Conservation (phyloP, 2,329 filamentous ascomycete species). For the Plectosphaerella cucumerina region DNA sequence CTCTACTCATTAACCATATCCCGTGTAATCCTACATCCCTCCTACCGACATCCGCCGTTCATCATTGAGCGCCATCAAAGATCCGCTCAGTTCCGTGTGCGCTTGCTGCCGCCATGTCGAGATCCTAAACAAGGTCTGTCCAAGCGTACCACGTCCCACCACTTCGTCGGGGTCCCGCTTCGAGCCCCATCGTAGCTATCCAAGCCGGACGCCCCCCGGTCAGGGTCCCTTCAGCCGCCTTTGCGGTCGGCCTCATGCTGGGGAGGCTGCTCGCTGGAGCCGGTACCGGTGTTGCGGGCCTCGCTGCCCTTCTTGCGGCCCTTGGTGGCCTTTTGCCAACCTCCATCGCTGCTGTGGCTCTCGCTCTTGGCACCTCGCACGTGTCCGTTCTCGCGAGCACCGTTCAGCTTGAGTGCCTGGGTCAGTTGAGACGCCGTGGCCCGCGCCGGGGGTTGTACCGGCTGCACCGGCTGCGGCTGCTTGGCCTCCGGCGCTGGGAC, state of each 20-base stretch:
- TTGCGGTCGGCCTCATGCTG: conserved; percentile 59
- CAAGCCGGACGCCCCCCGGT: background rate
- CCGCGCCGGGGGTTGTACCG: conserved; percentile 13
- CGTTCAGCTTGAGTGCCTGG: conserved; percentile 29
- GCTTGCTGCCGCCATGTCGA: background rate
- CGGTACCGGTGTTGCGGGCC: conserved; percentile 39
- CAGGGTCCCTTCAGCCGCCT: conserved; percentile 45
- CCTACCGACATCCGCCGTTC: background rate
- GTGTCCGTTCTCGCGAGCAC: conserved; percentile 47
- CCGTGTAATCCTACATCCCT: conserved; percentile 2
- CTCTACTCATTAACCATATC: conserved; percentile 2
- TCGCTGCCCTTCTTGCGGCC: conserved; percentile 46
- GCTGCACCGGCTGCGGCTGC: conserved; percentile 11
- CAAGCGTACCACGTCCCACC: background rate
- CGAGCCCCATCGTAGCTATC: background rate
- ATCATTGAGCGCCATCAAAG: background rate
- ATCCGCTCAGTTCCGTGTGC: background rate
- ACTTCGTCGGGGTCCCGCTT: background rate
- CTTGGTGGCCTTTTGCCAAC: conserved; percentile 58
- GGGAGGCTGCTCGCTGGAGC: conserved; percentile 46
- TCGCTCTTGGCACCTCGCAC: conserved; percentile 51
- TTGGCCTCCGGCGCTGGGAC: conserved; percentile 14
- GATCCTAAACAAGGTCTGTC: conserved; percentile 4
- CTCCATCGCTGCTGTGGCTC: conserved; percentile 36
- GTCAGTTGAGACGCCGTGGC: conserved; percentile 3